Percentiles rank a stretch among this genome's conserved stretches.
Conservation (phyloP, 106 monocot species). For the Dendrobium catenatum region DNA sequence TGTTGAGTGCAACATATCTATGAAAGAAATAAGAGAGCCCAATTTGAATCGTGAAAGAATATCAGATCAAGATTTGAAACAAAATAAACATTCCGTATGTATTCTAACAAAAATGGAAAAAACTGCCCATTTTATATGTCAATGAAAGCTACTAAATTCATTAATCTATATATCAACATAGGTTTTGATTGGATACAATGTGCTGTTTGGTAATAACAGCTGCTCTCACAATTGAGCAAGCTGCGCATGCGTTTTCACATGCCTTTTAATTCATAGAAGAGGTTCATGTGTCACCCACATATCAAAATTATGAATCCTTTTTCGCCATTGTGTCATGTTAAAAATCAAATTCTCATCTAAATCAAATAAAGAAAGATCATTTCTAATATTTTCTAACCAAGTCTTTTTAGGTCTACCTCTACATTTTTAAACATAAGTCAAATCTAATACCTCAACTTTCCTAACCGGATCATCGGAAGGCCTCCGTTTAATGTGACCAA, state of each 20-base stretch:
- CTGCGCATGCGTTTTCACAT: background rate
- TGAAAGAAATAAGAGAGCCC: background rate
- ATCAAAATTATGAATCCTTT: background rate
- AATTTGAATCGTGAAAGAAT: background rate
- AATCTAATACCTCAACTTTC: too few species aligned
- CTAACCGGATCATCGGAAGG: too few species aligned
- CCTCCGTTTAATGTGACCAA: too few species aligned
- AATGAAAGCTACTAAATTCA: background rate
- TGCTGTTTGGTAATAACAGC: background rate
- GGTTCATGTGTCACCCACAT: background rate
- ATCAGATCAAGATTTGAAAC: background rate
- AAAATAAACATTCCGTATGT: background rate
- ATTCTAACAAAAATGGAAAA: background rate
- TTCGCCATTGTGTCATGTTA: too few species aligned
- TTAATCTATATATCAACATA: background rate
- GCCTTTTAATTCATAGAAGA: background rate
- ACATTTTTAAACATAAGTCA: too few species aligned
- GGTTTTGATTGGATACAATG: background rate
- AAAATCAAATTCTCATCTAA: too few species aligned
- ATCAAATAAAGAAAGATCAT: too few species aligned
- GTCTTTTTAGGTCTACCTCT: too few species aligned
- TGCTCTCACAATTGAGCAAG: background rate
- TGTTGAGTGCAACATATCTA: constrained; percentile 98
- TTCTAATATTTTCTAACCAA: too few species aligned
- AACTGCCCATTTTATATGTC: background rate